Evolutionary conservation across 352 stramenopile species (phyloP), one percentile per base, ranked within the genome.

Genomic region (Pythium apleroticum): DNA sequence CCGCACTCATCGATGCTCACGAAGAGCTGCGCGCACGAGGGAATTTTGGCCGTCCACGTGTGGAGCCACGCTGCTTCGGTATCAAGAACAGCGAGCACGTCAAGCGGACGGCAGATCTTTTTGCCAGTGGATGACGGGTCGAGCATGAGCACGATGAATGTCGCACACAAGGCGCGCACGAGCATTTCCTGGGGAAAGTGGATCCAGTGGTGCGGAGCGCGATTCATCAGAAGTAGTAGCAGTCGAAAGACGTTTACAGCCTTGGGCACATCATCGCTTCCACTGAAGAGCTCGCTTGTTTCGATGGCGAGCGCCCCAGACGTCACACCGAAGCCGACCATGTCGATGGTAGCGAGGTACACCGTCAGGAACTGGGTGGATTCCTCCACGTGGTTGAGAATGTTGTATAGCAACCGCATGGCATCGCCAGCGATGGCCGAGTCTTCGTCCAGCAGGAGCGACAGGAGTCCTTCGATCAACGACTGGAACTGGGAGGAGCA

Each of bases 341-440:
- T 80, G n/a, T 83, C 74, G 1, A 90, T n/a, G 28, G 89, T 49
- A 22, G 65, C 43, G 49, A 69, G 73, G 64, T 83, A 90, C 15
- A 90, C 7, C 12, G 86, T 77, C 4, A 78, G 50, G 60, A 90
- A 88, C 30, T 78, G 63, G 10, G 48, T 33, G 0, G 80, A 56
- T 48, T 90, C 80, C 46, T 91, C 80, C 12, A 78, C 28, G 45
- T 84, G 63, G 24, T 56, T 61, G 33, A 86, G 31, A 15, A 90
- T 48, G 4, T 75, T 63, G 68, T 82, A 84, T 10, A 83, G 24
- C 11, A 86, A 22, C 10, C 48, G 56, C 20, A 80, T 78, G 1
- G 76, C 53, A 43, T 68, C 58, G 27, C 62, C 9, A 20, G 53
- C 45, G 19, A 62, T 27, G 22, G 15, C 48, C 4, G 14, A 3